A percentile compares a stretch with the other conserved stretches of the same genome.
Conservation (phyloP, 805 yeast species). For the Starmerella davenportii region DNA sequence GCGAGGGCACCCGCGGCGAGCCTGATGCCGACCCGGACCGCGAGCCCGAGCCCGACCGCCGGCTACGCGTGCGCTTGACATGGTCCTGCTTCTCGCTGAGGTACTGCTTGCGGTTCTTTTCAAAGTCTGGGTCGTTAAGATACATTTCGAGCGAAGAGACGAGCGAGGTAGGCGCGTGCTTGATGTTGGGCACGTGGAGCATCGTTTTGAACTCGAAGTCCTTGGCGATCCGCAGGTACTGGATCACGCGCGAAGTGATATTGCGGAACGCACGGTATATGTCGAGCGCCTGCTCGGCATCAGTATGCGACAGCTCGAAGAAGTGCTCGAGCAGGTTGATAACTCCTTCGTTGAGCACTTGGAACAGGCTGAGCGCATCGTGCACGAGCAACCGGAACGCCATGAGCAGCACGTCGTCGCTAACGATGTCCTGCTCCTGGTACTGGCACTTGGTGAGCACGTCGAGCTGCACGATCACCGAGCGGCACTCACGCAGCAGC, state of each 20-base stretch:
- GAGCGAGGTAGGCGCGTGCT: conserved; percentile 91
- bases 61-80: conserved; percentile 10
- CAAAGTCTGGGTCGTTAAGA: conserved; percentile 70
- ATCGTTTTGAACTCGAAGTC: conserved; percentile 73
- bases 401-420: conserved; percentile 66
- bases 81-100: conserved; percentile 43
- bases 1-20: not conserved
- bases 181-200: conserved; percentile 82
- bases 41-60: conserved; percentile 1
- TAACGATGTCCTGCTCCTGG: conserved; percentile 54
- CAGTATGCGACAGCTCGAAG: conserved; percentile 73
- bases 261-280: conserved; percentile 74
- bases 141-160: conserved; percentile 78
- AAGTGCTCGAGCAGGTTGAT: conserved; percentile 84
- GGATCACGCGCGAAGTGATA: conserved; percentile 72
- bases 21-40: not conserved
- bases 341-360: conserved; percentile 86
- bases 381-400: conserved; percentile 80
- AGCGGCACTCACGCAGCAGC: conserved; percentile 63
- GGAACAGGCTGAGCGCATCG: conserved; percentile 71
- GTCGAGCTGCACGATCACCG: conserved; percentile 67
- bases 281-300: conserved; percentile 72
- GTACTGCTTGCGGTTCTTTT: conserved; percentile 58
- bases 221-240: conserved; percentile 75
- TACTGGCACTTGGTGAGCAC: conserved; percentile 57